Percentiles rank a stretch among this genome's conserved stretches.
Evolutionary conservation across 1,139 yeast species (phyloP).

Genomic region (Debaryomyces sp.): DNA sequence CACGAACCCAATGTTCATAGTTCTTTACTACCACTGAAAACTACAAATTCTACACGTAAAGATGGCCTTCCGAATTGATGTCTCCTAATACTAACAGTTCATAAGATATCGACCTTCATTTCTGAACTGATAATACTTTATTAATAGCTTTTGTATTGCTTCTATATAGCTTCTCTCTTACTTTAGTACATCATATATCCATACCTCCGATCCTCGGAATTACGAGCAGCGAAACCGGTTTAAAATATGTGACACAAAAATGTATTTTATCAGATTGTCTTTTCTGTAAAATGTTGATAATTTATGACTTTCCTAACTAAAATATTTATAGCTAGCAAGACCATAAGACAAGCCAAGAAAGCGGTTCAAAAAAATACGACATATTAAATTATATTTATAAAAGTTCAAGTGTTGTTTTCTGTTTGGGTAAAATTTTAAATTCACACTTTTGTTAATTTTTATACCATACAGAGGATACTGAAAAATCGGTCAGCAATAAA

Average conservation of each 20-base stretch:
- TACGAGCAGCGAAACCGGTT: background rate
- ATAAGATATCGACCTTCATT: background rate
- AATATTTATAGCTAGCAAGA: constrained; percentile 1
- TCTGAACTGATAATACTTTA: background rate
- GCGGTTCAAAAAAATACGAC: constrained; percentile 5
- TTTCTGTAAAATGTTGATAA: background rate
- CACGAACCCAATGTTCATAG: background rate
- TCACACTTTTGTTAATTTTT: background rate
- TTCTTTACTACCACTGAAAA: background rate
- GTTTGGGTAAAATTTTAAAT: background rate
- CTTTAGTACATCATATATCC: background rate
- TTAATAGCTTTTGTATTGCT: background rate
- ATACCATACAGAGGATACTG: background rate
- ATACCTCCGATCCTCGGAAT: background rate
- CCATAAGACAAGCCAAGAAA: constrained; percentile 6
- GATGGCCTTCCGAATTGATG: background rate
- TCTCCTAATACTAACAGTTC: background rate
- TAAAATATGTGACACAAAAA: background rate
- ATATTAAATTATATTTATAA: background rate
- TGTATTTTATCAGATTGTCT: constrained; percentile 1
- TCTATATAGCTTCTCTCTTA: background rate
- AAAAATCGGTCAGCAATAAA: background rate
- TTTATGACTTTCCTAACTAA: background rate
- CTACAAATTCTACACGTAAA: background rate
- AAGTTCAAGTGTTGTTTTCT: background rate